Percentiles rank a stretch among this genome's conserved stretches.
These are phyloP conservation scores for Spinacia oleracea DNA, from an alignment of 179 eudicot species.

Conservation along the genomic window DNA sequence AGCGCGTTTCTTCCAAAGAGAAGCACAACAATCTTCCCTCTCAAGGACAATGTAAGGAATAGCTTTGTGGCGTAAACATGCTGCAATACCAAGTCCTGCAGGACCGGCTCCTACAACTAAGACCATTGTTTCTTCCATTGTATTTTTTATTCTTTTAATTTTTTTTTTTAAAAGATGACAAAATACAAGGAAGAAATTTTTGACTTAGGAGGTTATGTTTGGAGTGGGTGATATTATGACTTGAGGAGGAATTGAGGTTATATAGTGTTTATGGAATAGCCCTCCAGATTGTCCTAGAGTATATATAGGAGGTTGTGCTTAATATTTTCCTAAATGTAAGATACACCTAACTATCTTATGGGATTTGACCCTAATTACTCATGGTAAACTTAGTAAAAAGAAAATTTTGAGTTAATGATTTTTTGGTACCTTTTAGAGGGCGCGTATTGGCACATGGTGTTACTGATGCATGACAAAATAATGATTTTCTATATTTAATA, in stretches of 20 bases:
- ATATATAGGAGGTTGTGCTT: neutral
- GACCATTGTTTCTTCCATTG: conserved; percentile 32
- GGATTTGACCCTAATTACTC: neutral
- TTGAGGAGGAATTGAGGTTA: neutral
- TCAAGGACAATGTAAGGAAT: conserved; percentile 39
- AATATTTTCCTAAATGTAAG: too few relatives aligned
- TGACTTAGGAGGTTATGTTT: neutral
- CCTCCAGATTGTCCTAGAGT: neutral
- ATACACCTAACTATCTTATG: neutral
- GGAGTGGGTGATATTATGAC: neutral
- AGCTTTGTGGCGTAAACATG: conserved; percentile 24
- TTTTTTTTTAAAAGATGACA: neutral
- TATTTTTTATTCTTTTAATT: neutral
- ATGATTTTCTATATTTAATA: neutral
- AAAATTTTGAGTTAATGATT: neutral
- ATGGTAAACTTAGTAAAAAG: neutral
- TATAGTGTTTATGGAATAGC: neutral
- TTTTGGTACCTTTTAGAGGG: neutral
- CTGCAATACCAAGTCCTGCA: conserved; percentile 38
- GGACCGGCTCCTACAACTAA: conserved; percentile 49
- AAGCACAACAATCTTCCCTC: conserved; percentile 41
- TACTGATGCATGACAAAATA: too few relatives aligned
- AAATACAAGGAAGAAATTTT: neutral
- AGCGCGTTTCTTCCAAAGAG: conserved; percentile 47
- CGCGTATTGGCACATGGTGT: neutral